Base-by-base conservation (phyloP, 2,329 filamentous ascomycete genomes). In the Calonectria ilicicola region DNA sequence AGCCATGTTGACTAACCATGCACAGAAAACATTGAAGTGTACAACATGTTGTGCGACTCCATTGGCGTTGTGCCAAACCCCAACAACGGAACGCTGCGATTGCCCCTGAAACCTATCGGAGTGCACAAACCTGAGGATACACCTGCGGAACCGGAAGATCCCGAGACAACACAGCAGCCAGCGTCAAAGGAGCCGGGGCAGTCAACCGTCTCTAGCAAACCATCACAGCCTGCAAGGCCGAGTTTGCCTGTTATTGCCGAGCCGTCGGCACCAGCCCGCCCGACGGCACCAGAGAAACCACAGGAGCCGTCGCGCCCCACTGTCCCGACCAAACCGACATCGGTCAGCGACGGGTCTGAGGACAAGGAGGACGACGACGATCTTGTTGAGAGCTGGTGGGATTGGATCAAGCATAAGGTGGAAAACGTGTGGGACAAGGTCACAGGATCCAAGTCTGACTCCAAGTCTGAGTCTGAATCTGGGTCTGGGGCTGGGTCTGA, bases 31-130 rank as follows among this genome's bases (percentile, higher is more conserved):
- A 96, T 91, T 72, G 94, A 98, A 80, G 94, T 98, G 10, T 98
- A 98, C 85, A 98, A 98, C 80, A 94, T 98, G 74, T 85, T 98
- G 53, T 98, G 96, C 82, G 96, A 98, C 84, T 96, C 94, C 0
- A 85, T 98, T 29, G 92, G 93, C 15, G 86, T 98, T 70, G 83
- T 81, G 3, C 94, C 95, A 0, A 88, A 89, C 67, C 91, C 94
- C 1, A 98, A 98, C 82, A 98, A 98, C 80, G 96, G 96, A 63
- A 98, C 95, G 0, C 85, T 98, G 7, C 89, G 92, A 14, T 88
- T 96, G 15, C 94, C 94, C 0, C 84, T 96, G 27, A 88, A 88
- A 70, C 87, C 92, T 0, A 81, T 91, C 15, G 93, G 93, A 5
- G 81, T 90, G 2, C 94, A 96, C 80, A 86, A 89, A 60, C 80